phyloP scores from a whole-genome alignment of 2,329 filamentous ascomycete genomes.

The Colletotrichum viniferum region DNA sequence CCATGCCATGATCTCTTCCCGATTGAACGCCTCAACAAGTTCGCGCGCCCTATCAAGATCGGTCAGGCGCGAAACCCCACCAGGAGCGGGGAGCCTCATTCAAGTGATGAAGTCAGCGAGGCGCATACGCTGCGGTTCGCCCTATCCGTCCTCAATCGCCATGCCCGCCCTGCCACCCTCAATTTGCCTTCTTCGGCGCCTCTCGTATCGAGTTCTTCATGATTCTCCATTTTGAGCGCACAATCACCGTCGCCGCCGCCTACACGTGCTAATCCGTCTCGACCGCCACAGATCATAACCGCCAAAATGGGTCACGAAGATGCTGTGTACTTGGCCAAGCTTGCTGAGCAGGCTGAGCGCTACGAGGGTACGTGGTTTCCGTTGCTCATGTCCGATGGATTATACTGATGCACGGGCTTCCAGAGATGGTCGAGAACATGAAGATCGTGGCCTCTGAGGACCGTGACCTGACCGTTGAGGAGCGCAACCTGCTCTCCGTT shows the following conservation, averaged over 20 bases:
- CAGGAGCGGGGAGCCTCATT: slow-evolving; percentile 19
- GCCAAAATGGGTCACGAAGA: slow-evolving; percentile 98
- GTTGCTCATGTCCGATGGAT: background rate
- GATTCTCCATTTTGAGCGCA: background rate
- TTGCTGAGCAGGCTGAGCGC: slow-evolving; percentile 99
- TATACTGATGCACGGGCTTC: slow-evolving; percentile 15
- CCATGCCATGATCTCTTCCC: background rate
- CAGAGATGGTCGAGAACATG: slow-evolving; percentile 99
- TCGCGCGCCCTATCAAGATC: slow-evolving; percentile 11
- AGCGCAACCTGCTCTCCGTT: slow-evolving; percentile 96
- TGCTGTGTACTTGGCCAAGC: slow-evolving; percentile 99
- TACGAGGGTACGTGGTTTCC: slow-evolving; percentile 82
- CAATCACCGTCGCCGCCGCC: background rate
- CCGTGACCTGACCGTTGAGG: slow-evolving; percentile 85
- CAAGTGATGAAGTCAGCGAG: slow-evolving; percentile 23
- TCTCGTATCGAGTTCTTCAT: background rate
- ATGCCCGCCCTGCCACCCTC: background rate
- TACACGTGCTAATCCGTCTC: slow-evolving; percentile 12
- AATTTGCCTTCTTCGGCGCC: background rate
- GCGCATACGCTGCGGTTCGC: slow-evolving; percentile 17
- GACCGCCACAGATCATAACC: slow-evolving; percentile 27
- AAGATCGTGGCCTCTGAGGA: slow-evolving; percentile 94
- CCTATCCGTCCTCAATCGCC: background rate
- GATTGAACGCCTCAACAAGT: slow-evolving; percentile 14
- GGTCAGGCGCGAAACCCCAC: slow-evolving; percentile 23